Evolutionary conservation across 1,139 yeast genomes (phyloP), one percentile per base, ranked within the genome.

Genomic region (Taphrina populina): DNA sequence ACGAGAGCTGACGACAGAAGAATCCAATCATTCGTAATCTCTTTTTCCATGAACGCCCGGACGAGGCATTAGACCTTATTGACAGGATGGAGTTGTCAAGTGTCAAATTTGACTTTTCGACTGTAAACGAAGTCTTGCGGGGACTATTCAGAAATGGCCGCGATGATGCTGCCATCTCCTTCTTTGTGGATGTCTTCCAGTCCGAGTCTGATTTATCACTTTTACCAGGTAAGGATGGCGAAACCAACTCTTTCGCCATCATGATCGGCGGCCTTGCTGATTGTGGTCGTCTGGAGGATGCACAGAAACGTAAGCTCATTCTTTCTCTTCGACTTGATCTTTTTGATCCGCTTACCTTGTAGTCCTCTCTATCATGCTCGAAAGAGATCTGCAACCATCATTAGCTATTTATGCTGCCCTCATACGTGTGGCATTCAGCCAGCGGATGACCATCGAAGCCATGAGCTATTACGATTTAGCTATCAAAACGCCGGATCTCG

Each of bases 31-130:
- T 43, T 6, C 10, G 47, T 7, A 30, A 29, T 13, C 20, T 43
- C 27, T 43, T 43, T 19, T 26, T n/a, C 8, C 37, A 35, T 11
- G 37, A 30, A 13, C 35, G 15, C 20, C 36, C 47, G 37, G 26
- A 43, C 10, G 36, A 43, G 27, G 47, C 47, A 8, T 29, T 43
- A 2, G 36, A 29, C 32, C 37, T 43, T 2, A 43, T 43, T 8
- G 47, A 43, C n/a, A 24, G 47, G 20, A 43, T 43, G 47, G 47
- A 43, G 20, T 17, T 43, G n/a, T 43, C 47, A 13, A 24, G 32
- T 26, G 47, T 43, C 19, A 29, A 30, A 11, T 43, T 43, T 20
- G 47, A 43, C 21, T 30, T 29, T 11, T n/a, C 37, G 20, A 43
- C 47, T 7, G 17, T 43, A 8, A 17, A 23, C 32, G 47, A 43